Evolutionary conservation across 2,329 filamentous ascomycete species (phyloP).

Genomic region (Clonostachys sp.): DNA sequence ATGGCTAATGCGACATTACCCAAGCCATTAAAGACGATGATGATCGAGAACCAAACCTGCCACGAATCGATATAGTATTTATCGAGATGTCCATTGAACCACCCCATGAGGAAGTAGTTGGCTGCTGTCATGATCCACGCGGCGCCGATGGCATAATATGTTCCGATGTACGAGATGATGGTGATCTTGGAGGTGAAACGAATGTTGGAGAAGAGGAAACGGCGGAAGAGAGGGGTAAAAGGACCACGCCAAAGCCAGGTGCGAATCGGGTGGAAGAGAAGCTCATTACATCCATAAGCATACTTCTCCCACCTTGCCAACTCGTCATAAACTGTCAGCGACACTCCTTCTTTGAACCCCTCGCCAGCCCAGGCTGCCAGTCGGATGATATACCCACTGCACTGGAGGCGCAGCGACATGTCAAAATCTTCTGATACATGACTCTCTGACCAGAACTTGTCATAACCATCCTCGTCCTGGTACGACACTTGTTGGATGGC

Average conservation of each 20-base stretch:
- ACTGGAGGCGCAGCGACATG: constrained; percentile 74
- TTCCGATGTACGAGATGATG: constrained; percentile 72
- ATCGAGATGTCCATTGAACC: constrained; percentile 73
- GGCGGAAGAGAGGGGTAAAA: constrained; percentile 73
- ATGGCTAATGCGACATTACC: constrained; percentile 69
- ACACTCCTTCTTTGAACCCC: constrained; percentile 81
- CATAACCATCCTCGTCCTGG: constrained; percentile 63
- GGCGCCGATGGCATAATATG: constrained; percentile 74
- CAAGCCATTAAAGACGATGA: constrained; percentile 72
- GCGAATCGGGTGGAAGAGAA: constrained; percentile 73
- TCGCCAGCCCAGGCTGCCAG: constrained; percentile 69
- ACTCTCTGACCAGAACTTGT: constrained; percentile 78
- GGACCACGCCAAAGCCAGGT: constrained; percentile 71
- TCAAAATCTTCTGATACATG: constrained; percentile 81
- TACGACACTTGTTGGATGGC: constrained; percentile 72
- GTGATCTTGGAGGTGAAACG: constrained; percentile 73
- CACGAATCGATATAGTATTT: constrained; percentile 78
- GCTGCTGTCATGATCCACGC: constrained; percentile 68
- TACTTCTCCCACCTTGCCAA: constrained; percentile 84
- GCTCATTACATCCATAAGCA: constrained; percentile 78
- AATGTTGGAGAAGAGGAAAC: constrained; percentile 69
- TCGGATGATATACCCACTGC: constrained; percentile 67
- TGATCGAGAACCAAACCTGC: constrained; percentile 77
- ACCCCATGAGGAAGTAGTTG: constrained; percentile 75
- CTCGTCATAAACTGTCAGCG: constrained; percentile 80